A percentile compares a stretch with the other conserved stretches of the same genome.
Conservation (phyloP, 108 stramenopile genomes). For the Stephanodiscus triporus region DNA sequence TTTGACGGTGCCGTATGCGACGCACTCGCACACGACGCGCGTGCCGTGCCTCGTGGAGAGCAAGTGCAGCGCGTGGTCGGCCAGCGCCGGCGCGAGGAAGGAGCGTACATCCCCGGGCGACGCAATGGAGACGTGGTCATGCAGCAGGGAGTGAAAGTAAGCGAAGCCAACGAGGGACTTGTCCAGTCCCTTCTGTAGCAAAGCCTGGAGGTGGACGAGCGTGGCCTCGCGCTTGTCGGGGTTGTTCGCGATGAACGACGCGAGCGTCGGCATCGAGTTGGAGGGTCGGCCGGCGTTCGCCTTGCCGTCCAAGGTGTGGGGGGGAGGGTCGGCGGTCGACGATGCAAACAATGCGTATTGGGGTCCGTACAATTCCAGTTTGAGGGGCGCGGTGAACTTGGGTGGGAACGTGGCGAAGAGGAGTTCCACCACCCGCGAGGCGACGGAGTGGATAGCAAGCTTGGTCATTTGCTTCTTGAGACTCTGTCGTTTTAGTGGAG, state of each 20-base stretch:
- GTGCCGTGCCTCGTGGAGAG: slow-evolving; percentile 87
- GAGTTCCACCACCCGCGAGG: slow-evolving; percentile 82
- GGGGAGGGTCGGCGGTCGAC: slow-evolving; percentile 25
- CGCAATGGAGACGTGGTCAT: slow-evolving; percentile 69
- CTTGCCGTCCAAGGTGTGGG: too few species aligned
- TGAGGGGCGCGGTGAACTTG: slow-evolving; percentile 65
- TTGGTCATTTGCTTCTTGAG: slow-evolving; percentile 83
- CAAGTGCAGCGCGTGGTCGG: slow-evolving; percentile 83
- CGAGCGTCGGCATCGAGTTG: slow-evolving; percentile 44
- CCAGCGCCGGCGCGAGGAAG: slow-evolving; percentile 68
- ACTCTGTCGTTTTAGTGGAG: slow-evolving; percentile 34
- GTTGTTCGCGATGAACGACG: slow-evolving; percentile 47
- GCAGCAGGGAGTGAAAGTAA: slow-evolving; percentile 83
- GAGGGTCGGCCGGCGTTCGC: too few species aligned
- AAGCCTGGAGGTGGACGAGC: slow-evolving; percentile 50
- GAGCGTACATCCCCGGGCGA: slow-evolving; percentile 64
- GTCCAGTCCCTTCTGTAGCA: slow-evolving; percentile 83
- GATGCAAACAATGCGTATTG: slow-evolving; percentile 80
- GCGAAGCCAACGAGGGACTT: slow-evolving; percentile 84
- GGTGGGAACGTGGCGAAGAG: slow-evolving; percentile 77
- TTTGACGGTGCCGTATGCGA: slow-evolving; percentile 88
- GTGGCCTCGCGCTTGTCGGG: slow-evolving; percentile 77
- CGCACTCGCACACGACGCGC: slow-evolving; percentile 80
- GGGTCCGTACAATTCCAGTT: slow-evolving; percentile 90
- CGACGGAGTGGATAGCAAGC: slow-evolving; percentile 88